Evolutionary conservation across 164 flowering plant genomes (phyloP).

Genomic region (Macadamia integrifolia): DNA sequence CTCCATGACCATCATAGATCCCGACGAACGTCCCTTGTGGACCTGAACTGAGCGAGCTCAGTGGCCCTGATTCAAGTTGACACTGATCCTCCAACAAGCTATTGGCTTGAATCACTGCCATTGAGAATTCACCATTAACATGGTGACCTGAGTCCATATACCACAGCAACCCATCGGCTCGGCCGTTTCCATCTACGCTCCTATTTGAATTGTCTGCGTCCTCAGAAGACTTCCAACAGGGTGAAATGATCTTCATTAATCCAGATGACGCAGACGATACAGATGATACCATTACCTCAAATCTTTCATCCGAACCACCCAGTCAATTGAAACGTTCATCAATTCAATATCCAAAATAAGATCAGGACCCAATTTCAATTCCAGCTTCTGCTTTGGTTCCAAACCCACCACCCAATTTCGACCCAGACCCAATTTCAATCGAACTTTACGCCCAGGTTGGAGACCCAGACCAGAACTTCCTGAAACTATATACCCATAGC

Average conservation of each 20-base stretch:
- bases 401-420: conserved; percentile 16
- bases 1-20: conserved; percentile 94
- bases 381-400: conserved; percentile 17
- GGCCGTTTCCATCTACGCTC: conserved; percentile 40
- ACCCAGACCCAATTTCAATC: conserved; percentile 23
- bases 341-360: conserved; percentile 13
- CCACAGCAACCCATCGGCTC: conserved; percentile 69
- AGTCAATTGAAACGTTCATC: conserved; percentile 25
- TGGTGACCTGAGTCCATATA: conserved; percentile 75
- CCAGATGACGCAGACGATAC: conserved; percentile 18
- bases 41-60: conserved; percentile 60
- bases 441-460: conserved; percentile 46
- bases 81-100: conserved; percentile 71
- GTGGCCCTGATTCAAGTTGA: conserved; percentile 80
- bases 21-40: conserved; percentile 88
- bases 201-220: conserved; percentile 41
- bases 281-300: conserved; percentile 45
- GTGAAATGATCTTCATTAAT: conserved; percentile 48
- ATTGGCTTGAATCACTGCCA: conserved; percentile 90
- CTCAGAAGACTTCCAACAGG: conserved; percentile 69
- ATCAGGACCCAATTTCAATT: conserved; percentile 8
- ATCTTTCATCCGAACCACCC: conserved; percentile 41
- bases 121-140: conserved; percentile 78
- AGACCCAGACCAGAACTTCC: conserved; percentile 3
- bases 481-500: conserved; percentile 15